Evolutionary conservation across 2,329 filamentous ascomycete species (phyloP).

Genomic region (Colletotrichum paranaense): DNA sequence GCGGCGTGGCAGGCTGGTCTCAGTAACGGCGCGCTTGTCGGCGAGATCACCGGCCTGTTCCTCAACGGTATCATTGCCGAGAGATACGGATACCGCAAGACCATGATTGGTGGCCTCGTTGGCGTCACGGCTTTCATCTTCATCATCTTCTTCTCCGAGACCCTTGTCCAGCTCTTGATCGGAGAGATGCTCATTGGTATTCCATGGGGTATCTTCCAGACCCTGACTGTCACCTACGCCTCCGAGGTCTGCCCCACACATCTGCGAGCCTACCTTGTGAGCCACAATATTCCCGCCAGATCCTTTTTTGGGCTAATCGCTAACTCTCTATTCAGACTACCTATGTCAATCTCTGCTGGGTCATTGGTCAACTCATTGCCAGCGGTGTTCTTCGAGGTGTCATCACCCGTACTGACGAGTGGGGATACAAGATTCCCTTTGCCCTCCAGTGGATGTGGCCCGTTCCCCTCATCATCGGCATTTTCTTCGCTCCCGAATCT

Average conservation of each 20-base stretch:
- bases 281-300: conserved; percentile 39
- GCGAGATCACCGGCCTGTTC: conserved; percentile 63
- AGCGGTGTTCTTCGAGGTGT: conserved; percentile 56
- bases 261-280: conserved; percentile 59
- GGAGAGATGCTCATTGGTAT: conserved; percentile 60
- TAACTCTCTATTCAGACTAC: conserved; percentile 47
- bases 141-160: conserved; percentile 58
- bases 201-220: conserved; percentile 60
- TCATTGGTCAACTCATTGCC: conserved; percentile 59
- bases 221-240: conserved; percentile 59
- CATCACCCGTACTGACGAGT: conserved; percentile 49
- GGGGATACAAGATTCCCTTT: conserved; percentile 61
- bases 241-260: conserved; percentile 58
- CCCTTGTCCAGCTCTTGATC: conserved; percentile 53
- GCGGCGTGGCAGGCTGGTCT: conserved; percentile 63
- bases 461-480: conserved; percentile 54
- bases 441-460: conserved; percentile 63
- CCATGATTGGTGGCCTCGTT: conserved; percentile 55
- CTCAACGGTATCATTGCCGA: conserved; percentile 61
- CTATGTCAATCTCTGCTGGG: conserved; percentile 63
- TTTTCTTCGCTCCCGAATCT: conserved; percentile 59
- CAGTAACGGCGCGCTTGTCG: conserved; percentile 58
- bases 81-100: conserved; percentile 57
- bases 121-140: conserved; percentile 57
- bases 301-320: not conserved